Base-by-base conservation (phyloP, 2,329 filamentous ascomycete species). In the Diaporthe sp. region DNA sequence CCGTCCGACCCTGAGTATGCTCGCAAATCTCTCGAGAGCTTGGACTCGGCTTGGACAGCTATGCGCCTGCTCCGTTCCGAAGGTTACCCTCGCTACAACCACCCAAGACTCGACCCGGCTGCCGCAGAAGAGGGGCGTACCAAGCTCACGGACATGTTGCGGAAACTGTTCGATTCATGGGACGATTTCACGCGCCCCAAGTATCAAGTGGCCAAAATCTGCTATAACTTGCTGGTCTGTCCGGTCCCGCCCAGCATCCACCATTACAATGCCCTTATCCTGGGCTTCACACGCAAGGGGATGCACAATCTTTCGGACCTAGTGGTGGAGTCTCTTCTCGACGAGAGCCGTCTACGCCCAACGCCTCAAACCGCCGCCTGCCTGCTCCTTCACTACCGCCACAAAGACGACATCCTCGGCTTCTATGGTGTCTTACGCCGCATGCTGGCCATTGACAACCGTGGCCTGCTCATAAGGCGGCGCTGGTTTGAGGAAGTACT, bases 181-280 rank as follows among this genome's bases (percentile, higher is more conserved):
- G 72, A 20, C n/a, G 53, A 74, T n/a, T 58, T 31, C 39, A 49
- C 37, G 5, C 53, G 70, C 4, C 72, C 79, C 39, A 81, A 80
- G 47, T 81, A 82, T 42, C 79, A 77, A 25, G 82, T 87, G 44
- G 82, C 81, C n/a, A 87, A 86, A 79, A 85, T 92, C 71, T 91
- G 89, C 82, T 92, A 92, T 83, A 95, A 94, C 80, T 84, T 97
- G 4, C 87, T 95, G 22, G 85, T 91, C 4, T 91, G 90, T 3
- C 82, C 88, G 2, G 86, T 90, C 25, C 89, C 91, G 0, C 93
- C 94, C 0, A 90, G 90, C 77, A 88, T 94, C 49, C 87, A 91
- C 78, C 95, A 92, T 4, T 95, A 92, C 85, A 95, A 95, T 80
- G 88, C 89, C 17, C 87, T 97, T 37, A 88, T 96, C 3, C 82